These are phyloP conservation scores for Cylindrodendrum hubeiense DNA, from an alignment of 2,329 filamentous ascomycete genomes.

Conservation along the genomic window DNA sequence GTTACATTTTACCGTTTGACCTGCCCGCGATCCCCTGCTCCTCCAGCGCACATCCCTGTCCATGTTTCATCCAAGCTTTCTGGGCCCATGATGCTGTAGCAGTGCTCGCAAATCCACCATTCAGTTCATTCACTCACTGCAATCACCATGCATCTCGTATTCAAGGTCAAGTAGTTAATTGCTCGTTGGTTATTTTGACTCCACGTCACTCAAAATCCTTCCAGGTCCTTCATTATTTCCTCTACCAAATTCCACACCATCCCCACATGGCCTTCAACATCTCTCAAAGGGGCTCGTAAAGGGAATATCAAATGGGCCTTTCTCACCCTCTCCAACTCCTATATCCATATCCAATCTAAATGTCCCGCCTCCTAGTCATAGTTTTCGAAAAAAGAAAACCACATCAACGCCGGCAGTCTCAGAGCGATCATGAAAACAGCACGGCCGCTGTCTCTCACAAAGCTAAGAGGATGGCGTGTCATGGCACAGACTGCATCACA, in stretches of 20 bases:
- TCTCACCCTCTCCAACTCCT: background rate
- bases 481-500: background rate
- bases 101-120: slow-evolving; percentile 5
- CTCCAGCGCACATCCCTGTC: slow-evolving; percentile 8
- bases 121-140: background rate
- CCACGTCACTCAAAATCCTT: background rate
- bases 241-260: background rate
- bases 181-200: background rate
- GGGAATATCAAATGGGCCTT: too few species aligned
- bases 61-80: slow-evolving; percentile 6
- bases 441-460: background rate
- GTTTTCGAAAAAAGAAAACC: background rate
- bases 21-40: background rate
- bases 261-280: background rate
- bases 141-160: background rate
- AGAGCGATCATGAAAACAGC: background rate
- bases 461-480: background rate
- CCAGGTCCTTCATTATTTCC: background rate
- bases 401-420: too few species aligned
- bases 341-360: background rate
- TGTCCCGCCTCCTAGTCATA: background rate
- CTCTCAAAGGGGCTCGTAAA: too few species aligned
- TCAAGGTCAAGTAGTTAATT: background rate
- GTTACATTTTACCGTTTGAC: slow-evolving; percentile 14
- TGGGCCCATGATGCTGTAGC: background rate